Evolutionary conservation across 148 eudicot species (phyloP).

Genomic region (Vaccinium myrtillus): DNA sequence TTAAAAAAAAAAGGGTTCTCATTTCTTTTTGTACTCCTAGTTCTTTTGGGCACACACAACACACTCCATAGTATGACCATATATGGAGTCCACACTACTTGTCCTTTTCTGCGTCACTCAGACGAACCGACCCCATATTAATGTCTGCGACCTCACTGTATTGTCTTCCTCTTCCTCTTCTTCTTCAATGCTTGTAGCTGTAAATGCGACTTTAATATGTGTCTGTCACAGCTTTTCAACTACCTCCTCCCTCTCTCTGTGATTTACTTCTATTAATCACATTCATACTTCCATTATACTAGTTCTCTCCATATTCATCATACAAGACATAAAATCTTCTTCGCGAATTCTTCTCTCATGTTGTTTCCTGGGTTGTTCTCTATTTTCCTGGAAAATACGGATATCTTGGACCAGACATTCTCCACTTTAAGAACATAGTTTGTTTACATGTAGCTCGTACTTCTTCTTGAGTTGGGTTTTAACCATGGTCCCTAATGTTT

Average conservation of each 20-base stretch:
- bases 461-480: slow-evolving; percentile 15
- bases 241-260: slow-evolving; percentile 12
- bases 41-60: not conserved
- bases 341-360: not conserved
- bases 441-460: not conserved
- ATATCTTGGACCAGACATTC: not conserved
- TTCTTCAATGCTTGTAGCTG: not conserved
- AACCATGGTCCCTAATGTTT: not conserved
- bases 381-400: not conserved
- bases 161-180: not conserved
- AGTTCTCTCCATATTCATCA: not conserved
- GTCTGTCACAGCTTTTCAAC: slow-evolving; percentile 14
- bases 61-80: not conserved
- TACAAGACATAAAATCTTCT: not conserved
- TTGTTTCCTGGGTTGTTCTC: not conserved
- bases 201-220: slow-evolving; percentile 4
- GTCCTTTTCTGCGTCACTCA: not conserved
- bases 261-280: slow-evolving; percentile 6
- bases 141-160: not conserved
- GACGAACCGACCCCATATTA: slow-evolving; percentile 10
- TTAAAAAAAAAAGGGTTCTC: no score
- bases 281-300: not conserved
- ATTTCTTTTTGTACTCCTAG: no score
- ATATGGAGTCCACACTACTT: not conserved
- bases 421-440: not conserved